phyloP scores from a whole-genome alignment of 1,139 yeast species.

The Diutina pseudorugosa region DNA sequence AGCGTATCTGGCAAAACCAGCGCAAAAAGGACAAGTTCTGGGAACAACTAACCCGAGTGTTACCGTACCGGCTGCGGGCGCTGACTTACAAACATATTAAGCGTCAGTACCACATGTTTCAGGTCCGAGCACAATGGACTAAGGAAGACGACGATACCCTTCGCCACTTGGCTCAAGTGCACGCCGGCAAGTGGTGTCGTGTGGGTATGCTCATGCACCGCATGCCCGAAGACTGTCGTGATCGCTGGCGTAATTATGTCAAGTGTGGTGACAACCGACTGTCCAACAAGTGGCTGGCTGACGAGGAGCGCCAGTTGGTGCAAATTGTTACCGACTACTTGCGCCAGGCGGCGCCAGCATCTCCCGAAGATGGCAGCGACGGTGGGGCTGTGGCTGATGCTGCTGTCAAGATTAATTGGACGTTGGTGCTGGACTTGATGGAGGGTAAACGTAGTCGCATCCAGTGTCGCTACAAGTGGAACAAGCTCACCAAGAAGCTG shows the following conservation, averaged over 20 bases:
- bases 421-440: conserved; percentile 79
- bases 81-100: conserved; percentile 87
- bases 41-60: conserved; percentile 65
- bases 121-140: conserved; percentile 83
- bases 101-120: conserved; percentile 77
- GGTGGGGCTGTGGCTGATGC: conserved; percentile 8
- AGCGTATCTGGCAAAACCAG: conserved; percentile 78
- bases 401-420: conserved; percentile 56
- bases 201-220: conserved; percentile 71
- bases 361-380: background rate
- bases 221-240: conserved; percentile 97
- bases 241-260: conserved; percentile 89
- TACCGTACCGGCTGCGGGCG: conserved; percentile 79
- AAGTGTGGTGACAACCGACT: conserved; percentile 75
- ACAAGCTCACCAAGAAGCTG: conserved; percentile 56
- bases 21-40: conserved; percentile 81
- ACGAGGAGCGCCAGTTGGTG: conserved; percentile 56
- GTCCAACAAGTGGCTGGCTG: conserved; percentile 65
- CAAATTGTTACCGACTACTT: conserved; percentile 21
- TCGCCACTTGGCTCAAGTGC: conserved; percentile 47
- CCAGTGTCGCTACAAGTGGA: conserved; percentile 94
- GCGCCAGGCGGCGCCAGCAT: background rate
- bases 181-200: conserved; percentile 76
- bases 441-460: conserved; percentile 80
- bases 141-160: conserved; percentile 63